Conservation (phyloP, 2,329 filamentous ascomycete species). For the Pestalotiopsis sp. region DNA sequence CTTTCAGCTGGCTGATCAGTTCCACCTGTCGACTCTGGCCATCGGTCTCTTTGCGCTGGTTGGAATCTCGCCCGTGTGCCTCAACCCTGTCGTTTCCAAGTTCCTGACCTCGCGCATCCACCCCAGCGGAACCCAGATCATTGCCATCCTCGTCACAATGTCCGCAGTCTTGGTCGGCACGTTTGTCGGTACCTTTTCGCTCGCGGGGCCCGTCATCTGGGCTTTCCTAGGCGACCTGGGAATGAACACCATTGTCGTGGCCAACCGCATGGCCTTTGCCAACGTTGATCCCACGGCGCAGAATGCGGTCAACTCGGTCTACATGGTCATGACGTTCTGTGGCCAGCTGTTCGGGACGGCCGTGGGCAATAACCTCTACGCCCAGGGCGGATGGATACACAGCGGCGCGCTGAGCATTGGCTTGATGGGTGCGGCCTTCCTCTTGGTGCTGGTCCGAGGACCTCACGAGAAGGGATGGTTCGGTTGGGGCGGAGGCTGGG, state of each 20-base stretch:
- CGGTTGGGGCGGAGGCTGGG: constrained; percentile 35
- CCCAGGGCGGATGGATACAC: constrained; percentile 33
- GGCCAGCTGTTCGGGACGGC: constrained; percentile 37
- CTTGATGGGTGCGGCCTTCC: constrained; percentile 28
- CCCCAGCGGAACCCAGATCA: constrained; percentile 26
- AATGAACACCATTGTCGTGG: constrained; percentile 33
- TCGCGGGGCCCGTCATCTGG: constrained; percentile 35
- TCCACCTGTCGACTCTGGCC: constrained; percentile 27
- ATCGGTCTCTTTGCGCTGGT: constrained; percentile 33
- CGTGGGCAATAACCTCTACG: constrained; percentile 34
- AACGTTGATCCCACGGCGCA: constrained; percentile 32
- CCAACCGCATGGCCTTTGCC: constrained; percentile 34
- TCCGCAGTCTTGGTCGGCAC: constrained; percentile 28
- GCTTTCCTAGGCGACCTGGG: constrained; percentile 36
- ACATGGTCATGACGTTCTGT: constrained; percentile 36
- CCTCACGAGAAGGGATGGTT: constrained; percentile 35
- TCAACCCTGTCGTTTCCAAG: constrained; percentile 30
- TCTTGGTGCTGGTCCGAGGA: constrained; percentile 26
- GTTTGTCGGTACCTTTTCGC: constrained; percentile 35
- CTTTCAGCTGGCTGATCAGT: constrained; percentile 29
- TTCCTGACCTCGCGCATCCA: constrained; percentile 28
- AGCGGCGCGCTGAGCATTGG: constrained; percentile 34
- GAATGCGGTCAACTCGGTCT: constrained; percentile 40
- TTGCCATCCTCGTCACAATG: constrained; percentile 24
- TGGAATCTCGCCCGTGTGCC: constrained; percentile 30